A percentile compares a stretch with the other conserved stretches of the same genome.
Conservation (phyloP, 192 early-diverging fungal genomes). For the Diversispora epigaea region DNA sequence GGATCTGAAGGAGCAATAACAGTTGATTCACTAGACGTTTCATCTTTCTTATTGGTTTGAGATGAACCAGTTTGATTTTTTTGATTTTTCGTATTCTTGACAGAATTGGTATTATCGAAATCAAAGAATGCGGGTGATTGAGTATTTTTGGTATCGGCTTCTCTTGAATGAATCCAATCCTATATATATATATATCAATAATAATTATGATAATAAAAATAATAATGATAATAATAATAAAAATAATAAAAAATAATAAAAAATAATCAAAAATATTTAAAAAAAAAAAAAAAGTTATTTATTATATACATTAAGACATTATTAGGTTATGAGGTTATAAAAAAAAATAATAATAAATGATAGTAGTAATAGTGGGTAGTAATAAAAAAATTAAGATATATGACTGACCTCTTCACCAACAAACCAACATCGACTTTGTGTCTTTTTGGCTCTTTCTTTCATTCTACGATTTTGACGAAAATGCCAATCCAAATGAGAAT, state of each 20-base stretch:
- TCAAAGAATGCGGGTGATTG: constrained; percentile 43
- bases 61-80: constrained; percentile 15
- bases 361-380: not conserved
- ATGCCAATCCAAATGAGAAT: constrained; percentile 91
- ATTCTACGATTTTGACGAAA: constrained; percentile 90
- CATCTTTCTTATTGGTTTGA: constrained; percentile 38
- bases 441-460: constrained; percentile 79
- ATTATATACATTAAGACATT: too few species aligned
- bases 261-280: too few species aligned
- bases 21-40: constrained; percentile 33
- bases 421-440: constrained; percentile 88
- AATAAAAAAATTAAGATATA: constrained; percentile 8
- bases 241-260: too few species aligned
- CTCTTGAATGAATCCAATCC: constrained; percentile 49
- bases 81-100: not conserved
- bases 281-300: too few species aligned
- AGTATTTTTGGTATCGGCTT: constrained; percentile 38
- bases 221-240: not conserved
- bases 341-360: not conserved
- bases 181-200: constrained; percentile 6
- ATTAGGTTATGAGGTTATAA: not conserved
- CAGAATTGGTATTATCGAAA: not conserved
- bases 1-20: constrained; percentile 30
- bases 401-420: constrained; percentile 60
- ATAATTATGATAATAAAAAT: constrained; percentile 19